These are phyloP conservation scores for Teratosphaeria pseudoeucalypti DNA, from an alignment of 2,329 filamentous ascomycete species.

Conservation along the genomic window DNA sequence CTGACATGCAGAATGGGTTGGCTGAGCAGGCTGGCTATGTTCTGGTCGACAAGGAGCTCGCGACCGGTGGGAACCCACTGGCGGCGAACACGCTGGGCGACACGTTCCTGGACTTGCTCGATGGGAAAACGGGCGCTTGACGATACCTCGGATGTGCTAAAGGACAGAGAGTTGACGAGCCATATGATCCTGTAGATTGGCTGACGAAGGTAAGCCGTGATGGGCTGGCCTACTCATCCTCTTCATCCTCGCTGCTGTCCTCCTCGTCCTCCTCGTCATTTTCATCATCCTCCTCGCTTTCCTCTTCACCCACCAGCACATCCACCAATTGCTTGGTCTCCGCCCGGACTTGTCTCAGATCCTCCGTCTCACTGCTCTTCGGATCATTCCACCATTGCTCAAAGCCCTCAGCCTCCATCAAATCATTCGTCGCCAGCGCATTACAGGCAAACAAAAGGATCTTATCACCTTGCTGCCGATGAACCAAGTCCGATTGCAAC, in stretches of 20 bases:
- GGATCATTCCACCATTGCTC: conserved; percentile 79
- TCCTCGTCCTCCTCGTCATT: conserved; percentile 44
- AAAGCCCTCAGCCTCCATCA: conserved; percentile 82
- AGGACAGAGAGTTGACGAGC: neutral
- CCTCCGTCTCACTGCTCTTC: conserved; percentile 55
- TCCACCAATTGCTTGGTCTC: conserved; percentile 73
- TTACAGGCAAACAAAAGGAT: conserved; percentile 72
- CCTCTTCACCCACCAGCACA: conserved; percentile 63
- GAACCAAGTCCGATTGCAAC: conserved; percentile 67
- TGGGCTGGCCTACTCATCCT: conserved; percentile 5
- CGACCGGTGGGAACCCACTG: neutral
- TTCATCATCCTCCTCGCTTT: conserved; percentile 53
- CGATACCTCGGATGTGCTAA: neutral
- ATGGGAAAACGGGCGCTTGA: neutral
- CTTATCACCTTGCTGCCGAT: conserved; percentile 51
- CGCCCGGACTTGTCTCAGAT: conserved; percentile 59
- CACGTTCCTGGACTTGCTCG: neutral
- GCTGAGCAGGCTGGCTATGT: conserved; percentile 32
- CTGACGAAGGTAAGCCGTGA: neutral
- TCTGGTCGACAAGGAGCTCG: conserved; percentile 32
- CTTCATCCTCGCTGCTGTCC: conserved; percentile 11
- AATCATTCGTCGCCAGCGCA: conserved; percentile 73
- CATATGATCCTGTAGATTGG: neutral
- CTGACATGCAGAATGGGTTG: conserved; percentile 34
- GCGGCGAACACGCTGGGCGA: neutral